phyloP scores from a whole-genome alignment of 306 rosid species.

The Malus fusca region DNA sequence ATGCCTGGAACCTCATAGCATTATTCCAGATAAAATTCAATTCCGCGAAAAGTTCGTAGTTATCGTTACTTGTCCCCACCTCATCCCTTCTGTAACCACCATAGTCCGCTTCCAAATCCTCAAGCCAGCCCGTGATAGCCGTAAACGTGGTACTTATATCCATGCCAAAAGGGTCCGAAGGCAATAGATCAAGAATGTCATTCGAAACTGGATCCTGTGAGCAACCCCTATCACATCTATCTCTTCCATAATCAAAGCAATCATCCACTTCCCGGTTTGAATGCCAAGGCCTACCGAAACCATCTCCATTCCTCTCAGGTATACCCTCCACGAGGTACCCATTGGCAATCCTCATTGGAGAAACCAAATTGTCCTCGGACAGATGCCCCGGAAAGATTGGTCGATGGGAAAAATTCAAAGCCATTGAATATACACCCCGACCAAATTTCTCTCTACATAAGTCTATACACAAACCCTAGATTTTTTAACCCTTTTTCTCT shows the following conservation, averaged over 20 bases:
- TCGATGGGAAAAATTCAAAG: conserved; percentile 49
- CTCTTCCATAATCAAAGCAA: conserved; percentile 56
- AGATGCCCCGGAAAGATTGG: conserved; percentile 33
- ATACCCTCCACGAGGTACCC: conserved; percentile 53
- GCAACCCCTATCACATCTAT: conserved; percentile 44
- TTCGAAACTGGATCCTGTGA: conserved; percentile 56
- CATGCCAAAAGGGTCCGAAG: conserved; percentile 91
- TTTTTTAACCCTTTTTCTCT: conserved; percentile 1
- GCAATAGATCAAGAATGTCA: conserved; percentile 81
- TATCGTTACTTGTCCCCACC: conserved; percentile 28
- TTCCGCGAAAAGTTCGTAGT: conserved; percentile 51
- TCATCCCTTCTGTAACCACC: conserved; percentile 41
- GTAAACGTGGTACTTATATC: conserved; percentile 59
- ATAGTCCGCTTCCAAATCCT: conserved; percentile 64
- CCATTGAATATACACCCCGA: conserved; percentile 24
- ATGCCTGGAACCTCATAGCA: conserved; percentile 50
- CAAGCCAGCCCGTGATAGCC: conserved; percentile 77
- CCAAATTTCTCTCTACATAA: conserved; percentile 14
- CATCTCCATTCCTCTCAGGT: conserved; percentile 47
- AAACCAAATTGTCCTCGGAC: conserved; percentile 39
- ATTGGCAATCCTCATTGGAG: conserved; percentile 53
- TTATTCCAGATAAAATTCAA: conserved; percentile 57
- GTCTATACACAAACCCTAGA: conserved; percentile 4
- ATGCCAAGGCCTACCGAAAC: conserved; percentile 45
- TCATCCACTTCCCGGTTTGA: conserved; percentile 42